Evolutionary conservation across 2,329 filamentous ascomycete species (phyloP), one percentile per base, ranked within the genome.

Genomic region (Fusarium musae): DNA sequence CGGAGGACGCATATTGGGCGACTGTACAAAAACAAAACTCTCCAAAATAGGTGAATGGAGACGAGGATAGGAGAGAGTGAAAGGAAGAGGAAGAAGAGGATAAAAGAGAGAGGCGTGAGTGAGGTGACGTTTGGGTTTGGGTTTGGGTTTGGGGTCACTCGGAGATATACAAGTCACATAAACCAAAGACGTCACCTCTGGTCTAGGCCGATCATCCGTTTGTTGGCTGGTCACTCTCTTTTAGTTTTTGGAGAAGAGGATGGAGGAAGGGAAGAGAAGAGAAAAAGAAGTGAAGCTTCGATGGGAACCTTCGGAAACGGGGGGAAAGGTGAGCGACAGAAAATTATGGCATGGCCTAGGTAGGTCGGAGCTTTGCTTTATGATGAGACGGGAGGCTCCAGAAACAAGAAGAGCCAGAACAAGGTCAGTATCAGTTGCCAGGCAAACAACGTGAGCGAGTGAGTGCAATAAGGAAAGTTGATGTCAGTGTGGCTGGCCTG

Each of bases 1-100:
- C 64, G 87, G 86, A 47, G 87, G 83, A 73, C 87, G 86, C 87
- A 89, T 89, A 72, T 77, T 86, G 79, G 75, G 69, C 37, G 65
- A 56, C 32, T 56, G 30, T 49, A n/a, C 44, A 62, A n/a, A 46
- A 63, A 60, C 47, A 42, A 32, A 34, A 58, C 17, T 57, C 67
- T 57, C 70, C 61, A 50, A 44, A 44, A 53, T 26, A 23, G 40
- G 15, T 42, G 34, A 66, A 58, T 52, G 56, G 57, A 46, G 65
- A 47, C 42, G 47, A 52, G 39, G 32, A 63, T 49, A 28, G 11
- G 46, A 49, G 56, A 61, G 46, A 17, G 49, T 42, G 44, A 42
- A 7, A 17, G 15, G 17, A 19, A 13, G 17, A 26, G 36, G 66
- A 52, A 26, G 54, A 60, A 23, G 59, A 46, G 39, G 59, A 57